These are phyloP conservation scores for Colletotrichum liriopes DNA, from an alignment of 2,329 filamentous ascomycete genomes.

Conservation along the genomic window DNA sequence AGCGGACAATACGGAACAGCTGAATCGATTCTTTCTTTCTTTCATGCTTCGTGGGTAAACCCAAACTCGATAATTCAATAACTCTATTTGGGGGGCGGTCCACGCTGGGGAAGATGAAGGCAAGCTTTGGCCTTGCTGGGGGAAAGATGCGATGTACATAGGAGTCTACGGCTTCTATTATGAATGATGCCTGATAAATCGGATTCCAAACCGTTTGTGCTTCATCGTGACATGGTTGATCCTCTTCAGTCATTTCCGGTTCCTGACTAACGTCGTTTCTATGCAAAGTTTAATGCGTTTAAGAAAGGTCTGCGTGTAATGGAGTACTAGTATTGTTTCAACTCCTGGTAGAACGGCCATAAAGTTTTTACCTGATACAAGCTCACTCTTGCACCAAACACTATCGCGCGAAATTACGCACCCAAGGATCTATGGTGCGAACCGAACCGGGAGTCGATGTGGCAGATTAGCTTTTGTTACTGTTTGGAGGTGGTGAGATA, in stretches of 20 bases:
- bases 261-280: not conserved
- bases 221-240: not conserved
- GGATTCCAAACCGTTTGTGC: not conserved
- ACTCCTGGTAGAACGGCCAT: not conserved
- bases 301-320: not conserved
- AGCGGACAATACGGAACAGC: slow-evolving; percentile 3
- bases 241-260: not conserved
- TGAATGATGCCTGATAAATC: slow-evolving; percentile 12
- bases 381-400: not conserved
- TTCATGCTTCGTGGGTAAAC: slow-evolving; percentile 4
- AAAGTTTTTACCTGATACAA: slow-evolving; percentile 13
- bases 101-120: not conserved
- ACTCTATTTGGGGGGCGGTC: not conserved
- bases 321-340: not conserved
- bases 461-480: not conserved
- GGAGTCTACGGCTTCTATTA: not conserved
- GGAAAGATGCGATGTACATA: slow-evolving; percentile 19
- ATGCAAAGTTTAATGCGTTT: not conserved
- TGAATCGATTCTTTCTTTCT: slow-evolving; percentile 15
- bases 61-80: slow-evolving; percentile 14
- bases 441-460: too few relatives aligned
- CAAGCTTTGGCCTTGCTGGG: slow-evolving; percentile 13
- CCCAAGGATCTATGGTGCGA: not conserved
- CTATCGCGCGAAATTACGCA: not conserved
- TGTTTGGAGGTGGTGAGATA: slow-evolving; percentile 5